phyloP scores from a whole-genome alignment of 2,329 filamentous ascomycete genomes.

The Lasiodiplodia sp. region DNA sequence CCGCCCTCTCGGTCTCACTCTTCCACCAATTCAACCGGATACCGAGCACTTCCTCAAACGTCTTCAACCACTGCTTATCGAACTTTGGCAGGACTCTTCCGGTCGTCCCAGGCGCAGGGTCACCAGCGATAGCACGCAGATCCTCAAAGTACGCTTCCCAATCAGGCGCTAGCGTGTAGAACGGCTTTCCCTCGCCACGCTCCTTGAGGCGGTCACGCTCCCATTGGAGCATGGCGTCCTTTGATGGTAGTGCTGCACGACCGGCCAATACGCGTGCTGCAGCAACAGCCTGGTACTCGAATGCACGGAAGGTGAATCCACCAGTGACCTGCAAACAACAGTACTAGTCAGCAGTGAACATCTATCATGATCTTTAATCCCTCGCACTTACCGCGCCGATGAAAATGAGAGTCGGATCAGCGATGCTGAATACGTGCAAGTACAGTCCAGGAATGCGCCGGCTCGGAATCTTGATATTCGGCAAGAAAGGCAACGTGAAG shows the following conservation, averaged over 20 bases:
- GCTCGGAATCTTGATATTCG: constrained; percentile 28
- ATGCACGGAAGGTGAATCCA: constrained; percentile 33
- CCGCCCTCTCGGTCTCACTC: neutral
- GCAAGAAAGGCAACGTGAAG: constrained; percentile 32
- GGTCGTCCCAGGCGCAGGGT: constrained; percentile 26
- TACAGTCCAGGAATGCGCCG: constrained; percentile 32
- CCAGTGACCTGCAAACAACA: constrained; percentile 19
- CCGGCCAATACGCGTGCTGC: constrained; percentile 32
- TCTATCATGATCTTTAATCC: too few relatives aligned
- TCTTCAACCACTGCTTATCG: neutral
- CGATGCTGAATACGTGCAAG: constrained; percentile 34
- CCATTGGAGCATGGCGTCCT: constrained; percentile 30
- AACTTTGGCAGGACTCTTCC: neutral
- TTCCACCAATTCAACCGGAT: constrained; percentile 2
- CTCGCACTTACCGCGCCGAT: constrained; percentile 20
- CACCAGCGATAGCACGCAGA: constrained; percentile 31
- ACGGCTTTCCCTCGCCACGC: constrained; percentile 30
- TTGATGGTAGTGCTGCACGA: constrained; percentile 30
- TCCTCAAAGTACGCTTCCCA: constrained; percentile 33
- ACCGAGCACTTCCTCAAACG: neutral
- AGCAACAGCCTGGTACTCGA: constrained; percentile 35
- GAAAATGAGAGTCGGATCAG: constrained; percentile 31
- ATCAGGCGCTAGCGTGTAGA: constrained; percentile 34
- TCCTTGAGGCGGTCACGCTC: constrained; percentile 28
- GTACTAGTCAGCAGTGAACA: too few relatives aligned